Conservation (phyloP, 2,329 filamentous ascomycete genomes). For the Graphilbum ipis-grandicollis region DNA sequence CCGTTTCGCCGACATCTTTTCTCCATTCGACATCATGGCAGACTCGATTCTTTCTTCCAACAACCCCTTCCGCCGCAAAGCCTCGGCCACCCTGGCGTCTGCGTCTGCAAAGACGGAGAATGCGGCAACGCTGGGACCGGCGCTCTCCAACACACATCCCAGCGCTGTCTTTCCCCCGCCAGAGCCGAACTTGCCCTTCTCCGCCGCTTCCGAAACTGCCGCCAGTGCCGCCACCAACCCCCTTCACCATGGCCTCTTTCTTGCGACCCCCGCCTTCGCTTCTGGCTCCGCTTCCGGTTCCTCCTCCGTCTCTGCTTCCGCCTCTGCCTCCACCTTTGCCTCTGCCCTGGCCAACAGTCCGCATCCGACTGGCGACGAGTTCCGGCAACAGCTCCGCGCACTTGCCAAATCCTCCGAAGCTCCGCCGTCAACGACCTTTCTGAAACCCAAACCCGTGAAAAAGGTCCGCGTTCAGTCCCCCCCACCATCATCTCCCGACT, state of each 20-base stretch:
- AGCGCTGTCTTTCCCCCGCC: neutral
- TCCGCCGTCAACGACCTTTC: constrained; percentile 17
- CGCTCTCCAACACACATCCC: neutral
- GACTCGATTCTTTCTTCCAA: constrained; percentile 22
- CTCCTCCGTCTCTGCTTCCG: neutral
- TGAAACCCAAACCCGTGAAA: constrained; percentile 39
- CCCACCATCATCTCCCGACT: constrained; percentile 41
- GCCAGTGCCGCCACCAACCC: constrained; percentile 2
- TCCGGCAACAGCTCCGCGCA: constrained; percentile 14
- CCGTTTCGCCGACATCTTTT: too few relatives aligned
- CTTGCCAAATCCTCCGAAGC: constrained; percentile 15
- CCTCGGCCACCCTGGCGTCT: constrained; percentile 2
- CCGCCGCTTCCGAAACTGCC: constrained; percentile 2
- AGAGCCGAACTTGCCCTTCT: neutral
- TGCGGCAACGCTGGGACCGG: constrained; percentile 6
- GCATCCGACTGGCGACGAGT: constrained; percentile 14
- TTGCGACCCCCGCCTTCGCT: too few relatives aligned
- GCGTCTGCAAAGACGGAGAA: constrained; percentile 4
- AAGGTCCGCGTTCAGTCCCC: constrained; percentile 51
- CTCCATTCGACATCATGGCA: constrained; percentile 17
- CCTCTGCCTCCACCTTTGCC: constrained; percentile 3
- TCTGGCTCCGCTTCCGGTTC: too few relatives aligned
- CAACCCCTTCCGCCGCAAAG: constrained; percentile 35
- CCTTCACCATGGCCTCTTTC: too few relatives aligned
- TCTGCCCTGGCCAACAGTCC: neutral